These are phyloP conservation scores for Colletotrichum caudatum DNA, from an alignment of 2,329 filamentous ascomycete genomes.

Conservation along the genomic window DNA sequence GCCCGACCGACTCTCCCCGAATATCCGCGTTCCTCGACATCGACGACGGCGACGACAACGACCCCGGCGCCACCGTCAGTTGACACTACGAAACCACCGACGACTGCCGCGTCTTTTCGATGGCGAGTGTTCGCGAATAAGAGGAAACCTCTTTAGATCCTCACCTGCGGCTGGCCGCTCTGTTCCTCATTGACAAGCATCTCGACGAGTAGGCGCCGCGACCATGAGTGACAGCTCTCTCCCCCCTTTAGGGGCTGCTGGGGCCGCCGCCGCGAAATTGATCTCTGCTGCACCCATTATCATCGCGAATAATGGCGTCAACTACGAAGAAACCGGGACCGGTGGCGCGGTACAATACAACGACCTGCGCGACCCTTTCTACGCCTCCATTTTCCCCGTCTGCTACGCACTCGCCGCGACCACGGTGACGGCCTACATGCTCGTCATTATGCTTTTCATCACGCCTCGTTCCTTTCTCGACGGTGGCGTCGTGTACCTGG, in stretches of 20 bases:
- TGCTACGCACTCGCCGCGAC: constrained; percentile 92
- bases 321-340: constrained; percentile 53
- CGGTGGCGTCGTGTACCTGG: constrained; percentile 84
- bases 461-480: constrained; percentile 95
- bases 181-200: constrained; percentile 41
- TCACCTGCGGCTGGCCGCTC: constrained; percentile 47
- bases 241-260: constrained; percentile 41
- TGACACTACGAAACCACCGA: constrained; percentile 20
- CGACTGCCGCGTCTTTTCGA: constrained; percentile 46
- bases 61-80: constrained; percentile 21
- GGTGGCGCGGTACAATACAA: constrained; percentile 57
- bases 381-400: constrained; percentile 91
- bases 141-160: constrained; percentile 39
- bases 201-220: constrained; percentile 45
- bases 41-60: constrained; percentile 15
- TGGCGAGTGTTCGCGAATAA: constrained; percentile 49
- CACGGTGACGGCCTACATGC: constrained; percentile 90
- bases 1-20: constrained; percentile 36
- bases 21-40: constrained; percentile 21
- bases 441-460: constrained; percentile 93
- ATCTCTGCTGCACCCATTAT: constrained; percentile 55
- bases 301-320: constrained; percentile 56
- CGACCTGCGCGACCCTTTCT: constrained; percentile 87
- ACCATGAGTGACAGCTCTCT: constrained; percentile 47
- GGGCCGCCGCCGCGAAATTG: constrained; percentile 45